Base-by-base conservation (phyloP, 1,284 basidiomycete genomes). In the Flammula alnicola region DNA sequence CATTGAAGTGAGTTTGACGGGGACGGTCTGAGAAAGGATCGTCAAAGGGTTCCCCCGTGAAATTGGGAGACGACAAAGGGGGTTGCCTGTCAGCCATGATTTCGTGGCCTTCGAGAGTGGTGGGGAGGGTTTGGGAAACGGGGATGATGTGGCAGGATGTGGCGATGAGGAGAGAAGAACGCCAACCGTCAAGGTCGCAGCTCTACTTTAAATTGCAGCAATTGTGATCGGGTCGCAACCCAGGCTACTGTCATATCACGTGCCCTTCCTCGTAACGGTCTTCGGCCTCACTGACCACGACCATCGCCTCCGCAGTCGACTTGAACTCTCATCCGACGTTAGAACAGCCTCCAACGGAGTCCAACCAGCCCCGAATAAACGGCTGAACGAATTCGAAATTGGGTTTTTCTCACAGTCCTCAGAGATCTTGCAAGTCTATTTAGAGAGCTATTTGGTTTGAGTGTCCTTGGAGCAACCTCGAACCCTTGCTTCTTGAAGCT, bases 1-100 rank as follows among this genome's bases (percentile, higher is more conserved):
- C 86, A 52, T 77, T 71, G 58, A 87, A 87, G 42, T 81, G 80
- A 31, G 80, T 72, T 44, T 76, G 76, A 47, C 78, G 79, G 41
- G 79, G 78, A 22, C 79, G 76, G 70, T 89, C 86, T 44, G 80
- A 75, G 63, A 89, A 91, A 14, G 88, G 88, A 64, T 90, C 84
- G n/a, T 69, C 73, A 52, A 74, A 78, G 14, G 61, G 65, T 40
- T 72, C 67, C 29, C 58, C 62, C 51, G 58, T 58, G 54, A 67
- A 64, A 48, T 29, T 70, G 64, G 10, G 71, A 71, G 45, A 69
- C 64, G 49, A 69, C 64, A 26, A 75, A 73, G 43, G 74, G 71
- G 31, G 54, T 40, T 50, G 41, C 30, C 52, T 54, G 60, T 76
- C 72, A 45, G 78, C 71, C 81, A 83, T 84, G 50, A 37, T 53